Conservation (phyloP, 139 green algal genomes). For the Diplosphaera chodatii region DNA sequence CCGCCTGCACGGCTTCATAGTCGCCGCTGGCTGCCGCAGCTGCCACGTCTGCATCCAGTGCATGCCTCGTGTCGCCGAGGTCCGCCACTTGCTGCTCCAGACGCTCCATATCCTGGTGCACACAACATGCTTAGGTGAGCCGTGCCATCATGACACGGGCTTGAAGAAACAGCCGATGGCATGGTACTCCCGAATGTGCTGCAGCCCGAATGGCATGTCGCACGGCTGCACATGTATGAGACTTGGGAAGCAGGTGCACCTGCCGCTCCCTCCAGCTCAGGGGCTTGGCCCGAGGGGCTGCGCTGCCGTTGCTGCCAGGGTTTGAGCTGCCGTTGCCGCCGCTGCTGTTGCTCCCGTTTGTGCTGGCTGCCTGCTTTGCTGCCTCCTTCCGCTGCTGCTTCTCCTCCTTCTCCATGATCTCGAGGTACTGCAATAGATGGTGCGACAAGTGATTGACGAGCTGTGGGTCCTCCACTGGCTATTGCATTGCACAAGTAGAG, state of each 20-base stretch:
- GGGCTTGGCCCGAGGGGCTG: too few relatives aligned
- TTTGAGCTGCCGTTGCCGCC: conserved; percentile 1
- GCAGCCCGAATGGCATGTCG: too few relatives aligned
- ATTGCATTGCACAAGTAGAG: too few relatives aligned
- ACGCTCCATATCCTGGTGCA: conserved; percentile 22
- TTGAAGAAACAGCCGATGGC: too few relatives aligned
- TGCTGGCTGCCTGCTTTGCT: background rate
- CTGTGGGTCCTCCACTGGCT: too few relatives aligned
- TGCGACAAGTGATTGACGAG: too few relatives aligned
- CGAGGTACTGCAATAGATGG: conserved; percentile 29
- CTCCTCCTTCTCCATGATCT: conserved; percentile 26
- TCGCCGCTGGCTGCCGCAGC: conserved; percentile 5
- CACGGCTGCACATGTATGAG: too few relatives aligned
- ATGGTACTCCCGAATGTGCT: too few relatives aligned
- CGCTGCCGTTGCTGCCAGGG: background rate
- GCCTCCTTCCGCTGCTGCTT: conserved; percentile 8
- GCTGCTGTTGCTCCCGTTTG: background rate
- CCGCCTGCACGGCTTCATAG: conserved; percentile 16
- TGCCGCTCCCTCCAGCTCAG: background rate
- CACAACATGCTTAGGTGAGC: too few relatives aligned
- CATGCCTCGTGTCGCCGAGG: conserved; percentile 26
- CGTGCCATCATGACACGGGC: too few relatives aligned
- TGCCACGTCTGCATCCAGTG: conserved; percentile 13
- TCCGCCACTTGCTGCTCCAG: conserved; percentile 50
- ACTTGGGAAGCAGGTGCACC: background rate